Evolutionary conservation across 495 filamentous ascomycete genomes (phyloP), one percentile per base, ranked within the genome.

Genomic region (Achaetomiella virescens): DNA sequence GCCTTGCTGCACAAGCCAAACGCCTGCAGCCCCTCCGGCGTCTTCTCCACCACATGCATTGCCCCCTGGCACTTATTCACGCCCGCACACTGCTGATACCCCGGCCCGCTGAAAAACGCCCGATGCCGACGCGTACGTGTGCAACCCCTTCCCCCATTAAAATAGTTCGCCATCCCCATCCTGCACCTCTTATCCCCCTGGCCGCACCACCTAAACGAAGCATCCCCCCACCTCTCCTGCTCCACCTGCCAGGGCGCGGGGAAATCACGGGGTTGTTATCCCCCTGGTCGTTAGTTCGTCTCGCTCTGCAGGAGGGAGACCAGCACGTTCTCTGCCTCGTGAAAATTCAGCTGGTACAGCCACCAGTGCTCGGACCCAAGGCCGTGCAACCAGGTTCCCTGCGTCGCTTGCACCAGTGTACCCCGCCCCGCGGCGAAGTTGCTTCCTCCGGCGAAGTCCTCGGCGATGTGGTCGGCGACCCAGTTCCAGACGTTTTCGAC

Each of bases 231-330:
- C 10, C 54, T 61, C 0, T 59, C 36, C 25, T 69, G 70, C 48
- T 77, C 80, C 68, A 73, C 59, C 3, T 55, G 59, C 73, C 76
- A 77, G 75, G 84, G 52, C 58, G 74, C 48, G 76, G 75, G 36
- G 75, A 77, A 61, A 55, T 17, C 46, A 54, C 48, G 10, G 14
- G 78, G 62, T 80, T 79, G 24, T 91, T 86, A 70, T 95, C 91
- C 43, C 81, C 78, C 72, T 93, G 89, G 75, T 86, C 89, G 73
- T n/a, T 96, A 95, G 47, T 91, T 89, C 0, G 91, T 96, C 68
- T 97, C 91, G 24, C 85, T 83, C 66, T 97, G 91, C 47, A 96
- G 88, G 59, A 90, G 65, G 10, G 78, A 82, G 72, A 93, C 85
- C 65, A 88, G 84, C 36, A 95, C 78, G 62, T 91, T 87, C 48